These are phyloP conservation scores for Stemphylium lycopersici DNA, from an alignment of 2,329 filamentous ascomycete genomes.

Conservation along the genomic window DNA sequence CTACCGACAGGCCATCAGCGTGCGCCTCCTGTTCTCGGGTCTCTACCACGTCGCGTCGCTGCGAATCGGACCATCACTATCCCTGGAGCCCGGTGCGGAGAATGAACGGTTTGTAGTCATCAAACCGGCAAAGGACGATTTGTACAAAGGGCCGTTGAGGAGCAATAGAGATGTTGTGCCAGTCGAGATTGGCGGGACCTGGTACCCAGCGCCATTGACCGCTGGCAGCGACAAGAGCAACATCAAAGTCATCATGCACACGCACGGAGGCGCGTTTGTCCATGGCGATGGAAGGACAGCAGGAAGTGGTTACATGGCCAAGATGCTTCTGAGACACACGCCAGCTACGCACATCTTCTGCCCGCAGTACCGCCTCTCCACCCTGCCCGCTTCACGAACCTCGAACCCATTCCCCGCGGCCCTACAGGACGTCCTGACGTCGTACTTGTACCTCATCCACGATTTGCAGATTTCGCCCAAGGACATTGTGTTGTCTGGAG, in stretches of 20 bases:
- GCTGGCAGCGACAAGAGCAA: slow-evolving; percentile 16
- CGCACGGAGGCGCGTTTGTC: slow-evolving; percentile 59
- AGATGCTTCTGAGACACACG: slow-evolving; percentile 46
- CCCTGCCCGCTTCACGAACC: slow-evolving; percentile 42
- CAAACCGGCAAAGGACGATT: slow-evolving; percentile 22
- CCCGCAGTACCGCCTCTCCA: slow-evolving; percentile 58
- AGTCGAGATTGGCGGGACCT: slow-evolving; percentile 49
- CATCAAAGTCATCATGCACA: slow-evolving; percentile 52
- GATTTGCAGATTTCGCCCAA: slow-evolving; percentile 47
- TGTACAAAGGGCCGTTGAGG: slow-evolving; percentile 41
- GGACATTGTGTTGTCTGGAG: slow-evolving; percentile 55
- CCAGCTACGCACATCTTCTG: slow-evolving; percentile 50
- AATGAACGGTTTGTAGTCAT: slow-evolving; percentile 49
- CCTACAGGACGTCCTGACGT: slow-evolving; percentile 57
- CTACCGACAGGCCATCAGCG: slow-evolving; percentile 47
- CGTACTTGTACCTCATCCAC: slow-evolving; percentile 55
- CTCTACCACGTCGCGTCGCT: slow-evolving; percentile 43
- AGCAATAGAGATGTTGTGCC: slow-evolving; percentile 46
- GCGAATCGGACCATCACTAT: slow-evolving; percentile 36
- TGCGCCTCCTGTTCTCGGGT: slow-evolving; percentile 42
- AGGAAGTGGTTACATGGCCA: slow-evolving; percentile 40
- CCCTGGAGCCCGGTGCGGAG: slow-evolving; percentile 46
- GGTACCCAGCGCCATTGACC: slow-evolving; percentile 47
- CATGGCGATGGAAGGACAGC: slow-evolving; percentile 45
- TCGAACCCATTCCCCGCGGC: slow-evolving; percentile 58